Base-by-base conservation (phyloP, 345 rosid species). In the Gossypium mustelinum region DNA sequence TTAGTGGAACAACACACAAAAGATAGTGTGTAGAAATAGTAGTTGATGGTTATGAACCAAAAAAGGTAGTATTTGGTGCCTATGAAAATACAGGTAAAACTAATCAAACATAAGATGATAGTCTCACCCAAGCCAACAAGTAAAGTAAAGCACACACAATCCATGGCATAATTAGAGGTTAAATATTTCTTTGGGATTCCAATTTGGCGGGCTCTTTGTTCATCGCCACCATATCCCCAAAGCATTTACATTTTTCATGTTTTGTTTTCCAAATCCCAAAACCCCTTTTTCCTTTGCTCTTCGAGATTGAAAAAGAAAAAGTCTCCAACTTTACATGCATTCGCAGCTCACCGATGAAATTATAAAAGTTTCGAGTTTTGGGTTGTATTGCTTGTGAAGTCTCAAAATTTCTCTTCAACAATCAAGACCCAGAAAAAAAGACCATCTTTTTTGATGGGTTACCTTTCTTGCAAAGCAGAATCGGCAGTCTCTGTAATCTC, bases 181-280 rank as follows among this genome's bases (percentile, higher is more conserved):
- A 73, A 62, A 61, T 7, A 27, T n/a, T 25, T 66, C 41, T 25
- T 76, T 73, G 85, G 83, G 79, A 78, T 82, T 78, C 87, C 75
- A 70, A 50, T 68, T 74, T 63, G 74, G 82, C 79, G 87, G 82
- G 85, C 63, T 76, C 78, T 59, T 18, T 16, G 22, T 24, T 34
- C n/a, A 7, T 48, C 43, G 17, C 56, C 34, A 39, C 72, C 44
- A 47, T 4, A 13, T 13, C 17, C 56, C 56, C 70, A 65, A 13
- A 56, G 20, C 18, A 11, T 56, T 9, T 18, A 56, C 27, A 20
- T 56, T 56, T 20, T 56, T n/a, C 52, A 12, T 13, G 4, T 51
- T 51, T 16, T 14, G 2, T 17, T 52, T 52, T 59, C 39, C 63
- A 59, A 22, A 58, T 24, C 63, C 63, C 39, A 24, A 58, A 24